Conservation (phyloP, 495 filamentous ascomycete species). For the Xylaria intraflava region DNA sequence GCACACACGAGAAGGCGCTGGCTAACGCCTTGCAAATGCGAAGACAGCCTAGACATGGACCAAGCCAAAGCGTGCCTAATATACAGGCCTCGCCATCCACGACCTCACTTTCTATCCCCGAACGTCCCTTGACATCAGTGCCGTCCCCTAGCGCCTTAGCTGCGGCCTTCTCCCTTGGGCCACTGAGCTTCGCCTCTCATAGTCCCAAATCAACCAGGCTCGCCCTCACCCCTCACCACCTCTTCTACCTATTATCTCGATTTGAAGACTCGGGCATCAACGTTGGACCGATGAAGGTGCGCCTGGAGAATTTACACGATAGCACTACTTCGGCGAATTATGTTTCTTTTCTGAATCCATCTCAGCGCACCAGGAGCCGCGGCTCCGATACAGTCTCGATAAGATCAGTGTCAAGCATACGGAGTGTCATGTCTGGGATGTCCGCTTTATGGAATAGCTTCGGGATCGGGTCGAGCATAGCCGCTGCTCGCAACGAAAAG, state of each 20-base stretch:
- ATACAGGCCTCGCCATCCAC: slow-evolving; percentile 43
- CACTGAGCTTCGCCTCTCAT: slow-evolving; percentile 75
- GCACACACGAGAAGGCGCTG: slow-evolving; percentile 93
- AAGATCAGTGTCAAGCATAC: slow-evolving; percentile 90
- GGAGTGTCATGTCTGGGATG: slow-evolving; percentile 96
- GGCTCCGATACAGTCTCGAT: slow-evolving; percentile 83
- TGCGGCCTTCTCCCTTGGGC: slow-evolving; percentile 76
- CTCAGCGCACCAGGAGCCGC: slow-evolving; percentile 64
- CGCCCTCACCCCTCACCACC: slow-evolving; percentile 91
- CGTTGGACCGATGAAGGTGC: slow-evolving; percentile 92
- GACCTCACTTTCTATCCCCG: slow-evolving; percentile 39
- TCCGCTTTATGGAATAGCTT: slow-evolving; percentile 86
- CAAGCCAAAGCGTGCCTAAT: slow-evolving; percentile 48
- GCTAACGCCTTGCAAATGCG: slow-evolving; percentile 89
- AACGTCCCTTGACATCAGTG: slow-evolving; percentile 51
- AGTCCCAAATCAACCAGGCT: slow-evolving; percentile 83
- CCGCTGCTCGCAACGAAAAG: slow-evolving; percentile 72
- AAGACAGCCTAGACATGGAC: slow-evolving; percentile 62
- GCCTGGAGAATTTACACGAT: slow-evolving; percentile 88
- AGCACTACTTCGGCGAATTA: slow-evolving; percentile 82
- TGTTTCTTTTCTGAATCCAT: slow-evolving; percentile 87
- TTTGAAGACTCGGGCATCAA: slow-evolving; percentile 87
- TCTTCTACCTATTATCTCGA: slow-evolving; percentile 90
- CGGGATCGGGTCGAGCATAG: slow-evolving; percentile 66
- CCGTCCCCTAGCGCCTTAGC: slow-evolving; percentile 69